Evolutionary conservation across 805 yeast species (phyloP).

Genomic region (Candida anglica): DNA sequence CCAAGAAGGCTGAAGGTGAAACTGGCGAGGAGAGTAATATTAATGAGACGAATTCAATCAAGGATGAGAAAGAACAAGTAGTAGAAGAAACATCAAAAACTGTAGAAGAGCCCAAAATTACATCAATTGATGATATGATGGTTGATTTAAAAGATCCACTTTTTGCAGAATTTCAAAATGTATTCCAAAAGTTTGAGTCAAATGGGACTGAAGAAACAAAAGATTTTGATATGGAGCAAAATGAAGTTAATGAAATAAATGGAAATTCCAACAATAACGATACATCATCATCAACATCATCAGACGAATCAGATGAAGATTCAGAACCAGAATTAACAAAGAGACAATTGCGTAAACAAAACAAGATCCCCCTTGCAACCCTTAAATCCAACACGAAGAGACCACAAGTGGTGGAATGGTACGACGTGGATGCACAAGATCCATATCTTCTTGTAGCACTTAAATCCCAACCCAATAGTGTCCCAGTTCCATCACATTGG

Average conservation of each 20-base stretch:
- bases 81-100: too few species aligned
- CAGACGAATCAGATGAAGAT: conserved; percentile 12
- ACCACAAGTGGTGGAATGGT: conserved; percentile 84
- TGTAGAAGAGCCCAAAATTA: background rate
- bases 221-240: conserved; percentile 10
- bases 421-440: conserved; percentile 78
- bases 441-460: conserved; percentile 63
- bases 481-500: conserved; percentile 88
- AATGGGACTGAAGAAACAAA: conserved; percentile 3
- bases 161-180: conserved; percentile 14
- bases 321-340: conserved; percentile 30
- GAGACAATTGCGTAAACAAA: conserved; percentile 47
- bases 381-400: conserved; percentile 55
- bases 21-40: conserved; percentile 3
- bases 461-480: conserved; percentile 60
- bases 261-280: conserved; percentile 9
- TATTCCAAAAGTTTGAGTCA: conserved; percentile 14
- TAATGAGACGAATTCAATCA: background rate
- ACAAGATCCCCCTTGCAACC: conserved; percentile 61
- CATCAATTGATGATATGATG: background rate
- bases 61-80: background rate
- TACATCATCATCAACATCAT: background rate
- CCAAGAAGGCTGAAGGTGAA: conserved; percentile 21
- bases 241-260: conserved; percentile 17
- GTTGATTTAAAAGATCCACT: conserved; percentile 6